Base-by-base conservation (phyloP, 2,329 filamentous ascomycete species). In the Penicillium paneum region DNA sequence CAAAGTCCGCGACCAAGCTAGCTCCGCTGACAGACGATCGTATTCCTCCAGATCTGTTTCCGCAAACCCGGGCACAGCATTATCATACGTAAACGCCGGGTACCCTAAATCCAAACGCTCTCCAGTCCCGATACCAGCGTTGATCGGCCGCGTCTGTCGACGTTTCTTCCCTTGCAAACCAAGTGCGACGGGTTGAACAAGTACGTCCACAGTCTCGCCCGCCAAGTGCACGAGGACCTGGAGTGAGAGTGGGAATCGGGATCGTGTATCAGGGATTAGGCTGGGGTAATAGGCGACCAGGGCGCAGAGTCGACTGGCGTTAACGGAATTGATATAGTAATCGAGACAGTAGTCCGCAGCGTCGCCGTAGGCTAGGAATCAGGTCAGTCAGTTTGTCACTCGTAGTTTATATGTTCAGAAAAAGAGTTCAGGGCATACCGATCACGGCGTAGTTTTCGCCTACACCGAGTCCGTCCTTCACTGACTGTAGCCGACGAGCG, bases 1-100 rank as follows among this genome's bases (percentile, higher is more conserved):
- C 54, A 92, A 65, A 34, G 83, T 86, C 8, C 89, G 78, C n/a
- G 80, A 83, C 81, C 86, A 91, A 0, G 88, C 87, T 19, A 91
- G 65, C n/a, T 81, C 80, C 1, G 86, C 82, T 0, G 81, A 81
- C 3, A 88, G 76, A 10, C 79, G 76, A 59, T 90, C 81, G 62
- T 84, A 91, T 60, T 87, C 83, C 2, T 88, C 84, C 31, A 89
- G 69, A 52, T 90, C 83, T 19, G 81, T 79, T 70, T 91, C 88
- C 0, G 88, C 88, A 58, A 92, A 91, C 0, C 89, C 89, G 0
- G 83, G 74, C 47, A 83, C 74, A 0, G 73, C 82, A 56, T 78
- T 76, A 11, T 79, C 76, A 60, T 87, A 87, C 0, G 78, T 78
- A 64, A 80, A 85, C 4, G 68, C 66, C 7, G 64, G 66, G 50